Conservation (phyloP, 371 early-diverging fungal species). For the Saksenaea oblongispora region DNA sequence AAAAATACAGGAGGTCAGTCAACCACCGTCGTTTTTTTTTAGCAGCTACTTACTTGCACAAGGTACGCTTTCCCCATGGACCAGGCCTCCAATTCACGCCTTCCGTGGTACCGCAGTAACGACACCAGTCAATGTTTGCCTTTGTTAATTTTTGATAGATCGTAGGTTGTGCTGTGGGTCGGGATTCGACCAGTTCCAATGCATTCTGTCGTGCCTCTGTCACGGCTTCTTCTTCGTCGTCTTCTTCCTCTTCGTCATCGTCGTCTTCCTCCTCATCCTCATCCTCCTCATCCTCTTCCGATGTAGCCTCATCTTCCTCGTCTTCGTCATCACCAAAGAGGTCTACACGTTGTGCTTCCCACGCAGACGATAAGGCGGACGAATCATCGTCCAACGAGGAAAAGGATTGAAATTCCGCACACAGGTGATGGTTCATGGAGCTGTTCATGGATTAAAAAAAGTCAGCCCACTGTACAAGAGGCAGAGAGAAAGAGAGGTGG, state of each 20-base stretch:
- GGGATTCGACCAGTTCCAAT: constrained; percentile 13
- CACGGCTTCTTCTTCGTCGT: not conserved
- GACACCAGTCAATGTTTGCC: constrained; percentile 84
- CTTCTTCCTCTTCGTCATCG: not conserved
- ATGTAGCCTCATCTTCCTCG: not conserved
- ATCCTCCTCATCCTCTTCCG: not conserved
- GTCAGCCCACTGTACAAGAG: not conserved
- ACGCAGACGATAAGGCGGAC: not conserved
- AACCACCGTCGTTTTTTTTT: too few species aligned
- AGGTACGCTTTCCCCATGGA: constrained; percentile 92
- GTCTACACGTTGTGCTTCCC: not conserved
- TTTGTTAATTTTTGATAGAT: constrained; percentile 69
- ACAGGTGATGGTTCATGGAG: not conserved
- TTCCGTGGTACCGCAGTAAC: constrained; percentile 92
- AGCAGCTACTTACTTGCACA: constrained; percentile 75
- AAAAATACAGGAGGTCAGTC: constrained; percentile 11
- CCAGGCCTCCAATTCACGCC: constrained; percentile 93
- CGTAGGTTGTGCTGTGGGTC: constrained; percentile 40
- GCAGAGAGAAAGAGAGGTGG: not conserved
- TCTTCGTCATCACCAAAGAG: not conserved
- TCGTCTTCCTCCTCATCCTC: not conserved
- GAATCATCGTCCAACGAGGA: not conserved
- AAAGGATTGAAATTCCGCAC: not conserved
- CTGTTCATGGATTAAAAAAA: not conserved
- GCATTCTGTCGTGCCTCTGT: not conserved